These are phyloP conservation scores for Schoenoplectus tabernaemontani DNA, from an alignment of 202 grass and related monocot species.

Conservation along the genomic window DNA sequence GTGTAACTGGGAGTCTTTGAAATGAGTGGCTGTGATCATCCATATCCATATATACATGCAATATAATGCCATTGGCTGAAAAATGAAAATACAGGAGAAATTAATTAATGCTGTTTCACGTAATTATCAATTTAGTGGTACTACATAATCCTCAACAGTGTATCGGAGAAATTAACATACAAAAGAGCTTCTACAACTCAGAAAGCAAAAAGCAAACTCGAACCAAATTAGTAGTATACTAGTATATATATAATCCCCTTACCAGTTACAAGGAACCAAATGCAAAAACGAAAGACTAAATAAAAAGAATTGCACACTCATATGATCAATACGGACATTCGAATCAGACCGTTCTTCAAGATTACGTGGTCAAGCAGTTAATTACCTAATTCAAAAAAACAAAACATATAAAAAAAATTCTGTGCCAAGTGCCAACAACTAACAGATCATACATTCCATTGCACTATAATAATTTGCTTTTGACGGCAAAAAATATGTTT, in stretches of 20 bases:
- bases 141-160: too few relatives aligned
- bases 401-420: too few relatives aligned
- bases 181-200: neutral
- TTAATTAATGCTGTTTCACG: neutral
- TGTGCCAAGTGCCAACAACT: too few relatives aligned
- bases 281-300: neutral
- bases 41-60: neutral
- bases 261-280: neutral
- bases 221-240: too few relatives aligned
- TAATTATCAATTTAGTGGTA: too few relatives aligned
- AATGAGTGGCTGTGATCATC: neutral
- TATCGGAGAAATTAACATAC: neutral
- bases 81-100: neutral
- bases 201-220: too few relatives aligned
- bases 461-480: too few relatives aligned
- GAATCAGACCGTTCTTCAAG: neutral
- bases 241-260: too few relatives aligned
- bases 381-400: too few relatives aligned
- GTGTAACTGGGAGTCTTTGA: neutral
- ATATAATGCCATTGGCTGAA: neutral
- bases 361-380: too few relatives aligned
- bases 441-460: too few relatives aligned
- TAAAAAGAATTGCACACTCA: neutral
- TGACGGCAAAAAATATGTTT: too few relatives aligned
- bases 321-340: neutral